Conservation (phyloP, 2,329 filamentous ascomycete species). For the Xylariaceae sp. region DNA sequence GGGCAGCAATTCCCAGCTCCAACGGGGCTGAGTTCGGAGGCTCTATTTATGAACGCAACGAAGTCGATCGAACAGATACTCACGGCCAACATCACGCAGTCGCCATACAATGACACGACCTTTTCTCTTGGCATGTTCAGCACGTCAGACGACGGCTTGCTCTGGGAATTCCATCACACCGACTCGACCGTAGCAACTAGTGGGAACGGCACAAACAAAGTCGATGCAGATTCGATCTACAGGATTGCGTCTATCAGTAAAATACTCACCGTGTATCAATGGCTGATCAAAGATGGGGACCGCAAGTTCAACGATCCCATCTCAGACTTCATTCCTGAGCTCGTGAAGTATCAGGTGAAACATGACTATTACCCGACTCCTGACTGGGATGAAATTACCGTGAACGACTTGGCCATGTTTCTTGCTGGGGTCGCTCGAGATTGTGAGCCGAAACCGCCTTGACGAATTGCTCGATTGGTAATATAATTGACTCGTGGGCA, state of each 20-base stretch:
- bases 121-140: constrained; percentile 11
- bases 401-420: constrained; percentile 11
- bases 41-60: constrained; percentile 3
- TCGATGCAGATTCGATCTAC: constrained; percentile 10
- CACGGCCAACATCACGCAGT: not conserved
- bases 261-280: constrained; percentile 9
- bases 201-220: constrained; percentile 4
- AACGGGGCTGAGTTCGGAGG: constrained; percentile 3
- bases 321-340: constrained; percentile 8
- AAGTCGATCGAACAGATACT: constrained; percentile 1
- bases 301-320: constrained; percentile 8
- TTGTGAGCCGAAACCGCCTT: constrained; percentile 1
- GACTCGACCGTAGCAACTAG: constrained; percentile 8
- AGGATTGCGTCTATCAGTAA: constrained; percentile 9
- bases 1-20: constrained; percentile 10
- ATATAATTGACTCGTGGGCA: not conserved
- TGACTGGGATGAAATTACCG: constrained; percentile 9
- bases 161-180: constrained; percentile 10
- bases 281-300: constrained; percentile 9
- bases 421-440: constrained; percentile 7
- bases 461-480: not conserved
- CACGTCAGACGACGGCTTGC: constrained; percentile 4
- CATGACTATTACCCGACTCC: constrained; percentile 7
- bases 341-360: not conserved
- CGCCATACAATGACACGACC: constrained; percentile 9